Percentiles rank a stretch among this genome's conserved stretches.
Evolutionary conservation across 768 basidiomycete genomes (phyloP).

Genomic region (Suillus alpinus): DNA sequence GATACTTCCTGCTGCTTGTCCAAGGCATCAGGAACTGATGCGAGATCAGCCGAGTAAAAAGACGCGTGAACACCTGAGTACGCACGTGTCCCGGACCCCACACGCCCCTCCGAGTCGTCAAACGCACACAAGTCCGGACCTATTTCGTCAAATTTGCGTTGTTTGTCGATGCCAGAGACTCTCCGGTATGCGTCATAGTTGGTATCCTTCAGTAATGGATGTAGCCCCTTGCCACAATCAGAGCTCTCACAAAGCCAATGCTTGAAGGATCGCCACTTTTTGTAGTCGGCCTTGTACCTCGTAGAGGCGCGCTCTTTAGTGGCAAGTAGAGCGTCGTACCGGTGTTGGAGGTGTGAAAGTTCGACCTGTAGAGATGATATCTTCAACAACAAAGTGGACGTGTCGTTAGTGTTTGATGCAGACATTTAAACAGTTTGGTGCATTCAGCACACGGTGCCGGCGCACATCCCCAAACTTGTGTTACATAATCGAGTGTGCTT

Average conservation of each 20-base stretch:
- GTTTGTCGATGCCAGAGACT: constrained; percentile 25
- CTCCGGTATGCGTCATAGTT: constrained; percentile 27
- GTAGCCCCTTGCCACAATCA: constrained; percentile 26
- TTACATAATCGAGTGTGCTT: no score
- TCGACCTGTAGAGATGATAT: constrained; percentile 25
- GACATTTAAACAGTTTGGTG: not conserved
- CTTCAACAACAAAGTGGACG: constrained; percentile 2
- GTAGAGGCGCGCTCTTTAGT: constrained; percentile 43
- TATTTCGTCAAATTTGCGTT: constrained; percentile 22
- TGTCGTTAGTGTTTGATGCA: not conserved
- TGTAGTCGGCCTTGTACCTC: constrained; percentile 51
- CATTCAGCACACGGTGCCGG: not conserved
- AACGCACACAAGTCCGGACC: constrained; percentile 12
- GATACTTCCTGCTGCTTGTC: not conserved
- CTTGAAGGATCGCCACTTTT: constrained; percentile 48
- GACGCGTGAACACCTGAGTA: not conserved
- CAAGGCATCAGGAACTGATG: not conserved
- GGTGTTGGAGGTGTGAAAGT: constrained; percentile 34
- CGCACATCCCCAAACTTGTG: no score
- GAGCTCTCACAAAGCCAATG: constrained; percentile 40
- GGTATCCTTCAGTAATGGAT: constrained; percentile 22
- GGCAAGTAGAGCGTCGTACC: constrained; percentile 44
- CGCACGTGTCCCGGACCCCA: not conserved
- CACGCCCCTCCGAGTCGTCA: constrained; percentile 6
- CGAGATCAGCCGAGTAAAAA: not conserved